Conservation (phyloP, 2,329 filamentous ascomycete genomes). For the Tolypocladium guangdongense region DNA sequence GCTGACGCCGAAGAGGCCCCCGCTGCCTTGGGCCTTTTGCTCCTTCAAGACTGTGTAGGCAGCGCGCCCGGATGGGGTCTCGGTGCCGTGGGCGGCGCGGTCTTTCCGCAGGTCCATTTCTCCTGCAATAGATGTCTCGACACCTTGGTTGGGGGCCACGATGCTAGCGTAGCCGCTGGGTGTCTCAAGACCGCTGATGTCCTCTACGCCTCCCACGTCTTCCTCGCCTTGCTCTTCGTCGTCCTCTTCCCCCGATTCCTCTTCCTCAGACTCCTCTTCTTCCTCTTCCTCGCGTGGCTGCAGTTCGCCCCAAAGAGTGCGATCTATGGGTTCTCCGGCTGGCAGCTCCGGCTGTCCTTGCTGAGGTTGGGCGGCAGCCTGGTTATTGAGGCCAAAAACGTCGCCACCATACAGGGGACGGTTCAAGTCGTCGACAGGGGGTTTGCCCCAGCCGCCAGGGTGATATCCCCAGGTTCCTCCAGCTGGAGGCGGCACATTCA, state of each 20-base stretch:
- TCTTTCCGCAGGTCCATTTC: conserved; percentile 86
- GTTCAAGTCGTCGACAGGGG: conserved; percentile 88
- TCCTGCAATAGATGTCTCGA: conserved; percentile 64
- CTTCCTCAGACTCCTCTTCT: conserved; percentile 61
- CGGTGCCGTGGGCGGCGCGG: conserved; percentile 75
- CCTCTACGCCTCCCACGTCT: not conserved
- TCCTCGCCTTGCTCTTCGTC: conserved; percentile 28
- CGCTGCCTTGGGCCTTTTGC: conserved; percentile 62
- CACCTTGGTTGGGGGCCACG: conserved; percentile 61
- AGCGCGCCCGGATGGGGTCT: conserved; percentile 62
- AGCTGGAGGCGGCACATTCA: conserved; percentile 85
- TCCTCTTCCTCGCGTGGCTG: conserved; percentile 69
- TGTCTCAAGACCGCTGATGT: conserved; percentile 59
- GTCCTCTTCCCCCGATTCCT: conserved; percentile 64
- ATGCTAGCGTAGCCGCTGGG: conserved; percentile 71
- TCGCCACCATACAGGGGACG: conserved; percentile 87
- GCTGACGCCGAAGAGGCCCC: conserved; percentile 94
- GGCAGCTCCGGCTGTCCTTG: conserved; percentile 26
- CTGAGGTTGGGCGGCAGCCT: conserved; percentile 25
- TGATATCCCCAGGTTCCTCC: conserved; percentile 92
- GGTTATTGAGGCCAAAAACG: conserved; percentile 66
- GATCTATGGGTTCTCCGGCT: conserved; percentile 70
- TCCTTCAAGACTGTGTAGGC: conserved; percentile 89
- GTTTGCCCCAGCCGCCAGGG: conserved; percentile 91
- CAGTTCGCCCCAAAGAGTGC: conserved; percentile 83